phyloP scores from a whole-genome alignment of 768 basidiomycete genomes.

The Termitomyces sp. region DNA sequence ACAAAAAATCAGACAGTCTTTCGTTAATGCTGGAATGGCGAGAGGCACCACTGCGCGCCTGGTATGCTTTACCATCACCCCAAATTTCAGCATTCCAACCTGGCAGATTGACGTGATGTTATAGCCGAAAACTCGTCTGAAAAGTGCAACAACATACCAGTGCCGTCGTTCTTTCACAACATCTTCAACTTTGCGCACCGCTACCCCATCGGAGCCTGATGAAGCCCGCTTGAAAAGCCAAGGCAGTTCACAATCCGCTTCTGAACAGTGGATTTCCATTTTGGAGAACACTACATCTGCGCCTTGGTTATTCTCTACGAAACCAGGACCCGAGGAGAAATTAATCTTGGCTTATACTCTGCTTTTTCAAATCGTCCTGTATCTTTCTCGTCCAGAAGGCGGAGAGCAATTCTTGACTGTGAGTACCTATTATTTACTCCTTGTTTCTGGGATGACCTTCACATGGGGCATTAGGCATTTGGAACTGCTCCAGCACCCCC shows the following conservation, averaged over 20 bases:
- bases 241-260: not conserved
- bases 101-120: not conserved
- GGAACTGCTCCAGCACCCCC: conserved; percentile 15
- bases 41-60: not conserved
- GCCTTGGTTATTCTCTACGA: conserved; percentile 15
- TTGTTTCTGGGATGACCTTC: not conserved
- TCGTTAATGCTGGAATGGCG: not conserved
- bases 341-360: conserved; percentile 17
- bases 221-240: not conserved
- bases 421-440: not conserved
- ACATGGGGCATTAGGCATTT: conserved; percentile 15
- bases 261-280: conserved; percentile 17
- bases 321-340: conserved; percentile 9
- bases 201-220: not conserved
- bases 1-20: not conserved
- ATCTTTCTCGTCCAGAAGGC: conserved; percentile 16
- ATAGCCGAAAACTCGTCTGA: not conserved
- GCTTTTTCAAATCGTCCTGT: conserved; percentile 20
- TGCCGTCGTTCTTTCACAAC: not conserved
- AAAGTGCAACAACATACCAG: not conserved
- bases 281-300: conserved; percentile 18
- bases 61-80: not conserved
- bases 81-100: not conserved
- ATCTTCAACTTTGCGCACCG: not conserved
- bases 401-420: conserved; percentile 17